Evolutionary conservation across 176 grass and related monocot genomes (phyloP), one percentile per base, ranked within the genome.

Genomic region (Chloris gayana): DNA sequence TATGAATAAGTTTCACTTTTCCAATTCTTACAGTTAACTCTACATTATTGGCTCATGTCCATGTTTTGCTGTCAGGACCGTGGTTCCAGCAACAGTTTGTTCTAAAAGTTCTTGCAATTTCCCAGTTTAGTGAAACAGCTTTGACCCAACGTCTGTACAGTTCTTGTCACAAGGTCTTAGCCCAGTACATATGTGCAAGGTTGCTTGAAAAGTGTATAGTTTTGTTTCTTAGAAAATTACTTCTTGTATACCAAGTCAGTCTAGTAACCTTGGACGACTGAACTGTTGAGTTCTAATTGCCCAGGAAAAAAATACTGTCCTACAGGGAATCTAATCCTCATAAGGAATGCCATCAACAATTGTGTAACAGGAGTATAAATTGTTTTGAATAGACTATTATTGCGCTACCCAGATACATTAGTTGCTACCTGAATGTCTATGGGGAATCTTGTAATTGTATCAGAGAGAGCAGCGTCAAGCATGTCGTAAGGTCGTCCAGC

Each of bases 401-500:
- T 47, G 18, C 12, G 19, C n/a, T 9, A 71, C n/a, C 24, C 3
- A 69, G 35, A 51, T 66, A 69, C 32, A 63, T 1, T 22, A 45
- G 65, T 25, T 1, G 19, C 10, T 89, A 89, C 95, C 95, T 98
- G 92, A 62, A 98, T 98, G 57, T 98, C 95, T 44, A 98, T 87
- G 15, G 95, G 92, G 85, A 91, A 98, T 67, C 61, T 93, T 30
- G 78, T 64, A 67, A 93, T 89, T 13, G 90, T 91, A 32, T 98
- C 92, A 33, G 95, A 98, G 56, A 98, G 92, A 58, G 92, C 92
- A 0, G 95, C 95, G 76, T 98, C 95, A 15, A 98, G 87, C 95
- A 98, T 98, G 82, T 98, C 95, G 14, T 95, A 98, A 73, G 95
- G 92, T 64, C 77, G 80, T 9, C 95, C 92, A 0, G 63, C 27